Evolutionary conservation across 2,329 filamentous ascomycete species (phyloP), one percentile per base, ranked within the genome.

Genomic region (Hymenoscyphus scutula): DNA sequence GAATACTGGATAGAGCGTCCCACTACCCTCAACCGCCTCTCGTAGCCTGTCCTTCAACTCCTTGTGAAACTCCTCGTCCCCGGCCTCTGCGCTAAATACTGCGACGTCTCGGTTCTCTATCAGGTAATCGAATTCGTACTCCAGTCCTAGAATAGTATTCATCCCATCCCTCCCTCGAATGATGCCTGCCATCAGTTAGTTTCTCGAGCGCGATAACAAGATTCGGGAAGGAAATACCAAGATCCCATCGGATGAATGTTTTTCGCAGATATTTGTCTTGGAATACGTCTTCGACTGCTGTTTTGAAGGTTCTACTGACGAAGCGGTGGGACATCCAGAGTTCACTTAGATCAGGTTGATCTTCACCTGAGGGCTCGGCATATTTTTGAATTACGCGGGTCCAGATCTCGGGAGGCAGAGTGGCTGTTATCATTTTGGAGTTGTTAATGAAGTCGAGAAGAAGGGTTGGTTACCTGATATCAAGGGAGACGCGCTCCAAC

Each of bases 391-490:
- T 60, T 17, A 67, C 34, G 6, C 58, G 61, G 10, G 59, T 58
- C 67, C 67, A 69, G 5, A 68, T 53, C 54, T 69, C 65, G 11
- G 63, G 62, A 10, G 67, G 65, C 3, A 68, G 60, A 1, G 48
- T 58, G 13, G 60, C 25, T n/a, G 51, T 29, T 11, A 13, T 54
- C 51, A 54, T 54, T 48, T 48, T 48, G n/a, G 19, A 19, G 38
- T 34, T 34, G 32, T 13, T 11, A 10, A 32, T 10, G 30, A 6
- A 7, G 32, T 34, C 11, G 32, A 13, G 10, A 8, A 8, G 5
- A 34, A 34, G 32, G 7, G 7, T 8, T 34, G 32, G 11, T 34
- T 2, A 34, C 11, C 15, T 34, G 10, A 34, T 13, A 34, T 34
- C 8, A 34, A 34, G 8, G 32, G 32, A 34, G 11, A 34, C 11